phyloP scores from a whole-genome alignment of 2,329 filamentous ascomycete species.

The Stagonosporopsis vannaccii region DNA sequence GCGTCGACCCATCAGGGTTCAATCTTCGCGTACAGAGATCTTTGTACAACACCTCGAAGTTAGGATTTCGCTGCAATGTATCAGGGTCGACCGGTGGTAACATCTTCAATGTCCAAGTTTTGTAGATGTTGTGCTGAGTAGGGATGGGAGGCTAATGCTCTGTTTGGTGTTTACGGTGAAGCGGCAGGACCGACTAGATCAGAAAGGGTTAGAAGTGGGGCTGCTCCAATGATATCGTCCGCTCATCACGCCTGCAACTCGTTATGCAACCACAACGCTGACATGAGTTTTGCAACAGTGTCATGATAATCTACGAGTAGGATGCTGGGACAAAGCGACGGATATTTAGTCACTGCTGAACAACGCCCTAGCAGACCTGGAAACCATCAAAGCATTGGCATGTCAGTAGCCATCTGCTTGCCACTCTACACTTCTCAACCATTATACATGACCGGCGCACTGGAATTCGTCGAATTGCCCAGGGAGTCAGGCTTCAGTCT shows the following conservation, averaged over 20 bases:
- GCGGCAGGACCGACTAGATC: not conserved
- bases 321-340: too few relatives aligned
- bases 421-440: not conserved
- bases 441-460: not conserved
- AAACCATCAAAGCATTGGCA: too few relatives aligned
- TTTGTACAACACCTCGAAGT: conserved; percentile 55
- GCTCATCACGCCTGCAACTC: too few relatives aligned
- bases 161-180: conserved; percentile 20
- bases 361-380: too few relatives aligned
- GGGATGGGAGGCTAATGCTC: not conserved
- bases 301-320: too few relatives aligned
- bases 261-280: not conserved
- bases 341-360: too few relatives aligned
- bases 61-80: conserved; percentile 51
- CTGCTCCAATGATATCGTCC: not conserved
- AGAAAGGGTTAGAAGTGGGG: not conserved
- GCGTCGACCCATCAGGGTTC: conserved; percentile 54
- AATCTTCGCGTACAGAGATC: conserved; percentile 54
- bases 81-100: conserved; percentile 51
- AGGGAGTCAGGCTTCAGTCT: not conserved
- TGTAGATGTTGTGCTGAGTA: not conserved
- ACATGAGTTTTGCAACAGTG: too few relatives aligned
- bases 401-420: too few relatives aligned
- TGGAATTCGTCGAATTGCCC: not conserved
- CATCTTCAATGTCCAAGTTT: conserved; percentile 37